Evolutionary conservation across 2,329 filamentous ascomycete genomes (phyloP), one percentile per base, ranked within the genome.

Genomic region (Microcyclosporella mali): DNA sequence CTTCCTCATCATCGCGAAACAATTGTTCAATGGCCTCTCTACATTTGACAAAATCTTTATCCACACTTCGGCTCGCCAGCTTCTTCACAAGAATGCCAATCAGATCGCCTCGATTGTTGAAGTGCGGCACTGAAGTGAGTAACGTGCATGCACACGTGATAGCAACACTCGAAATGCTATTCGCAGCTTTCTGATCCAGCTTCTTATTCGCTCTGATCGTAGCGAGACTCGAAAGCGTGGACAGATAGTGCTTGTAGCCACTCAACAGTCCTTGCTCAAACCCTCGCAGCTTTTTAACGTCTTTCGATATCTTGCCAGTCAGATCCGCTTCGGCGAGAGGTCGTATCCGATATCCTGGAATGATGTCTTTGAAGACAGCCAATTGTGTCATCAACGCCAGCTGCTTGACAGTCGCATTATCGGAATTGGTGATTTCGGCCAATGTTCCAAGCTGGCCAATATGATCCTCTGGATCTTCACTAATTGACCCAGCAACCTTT

Each of bases 321-420:
- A 83, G 74, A 33, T 83, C 80, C 25, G 88, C 84, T 47, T 94
- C 87, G 1, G 77, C 73, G 3, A 88, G 70, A 1, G 88, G 85
- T 14, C 92, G 82, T 70, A 98, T 97, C 47, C 92, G 78, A 64
- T 98, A 98, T 16, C 92, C 92, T 0, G 92, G 92, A 46, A 98
- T 97, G 35, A 95, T 78, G 66, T 97, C 92, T 64, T 90, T 95
- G 73, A 90, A 98, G 10, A 97, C 81, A 0, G 89, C 79, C 62
- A 92, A 76, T 66, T 95, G 89, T 16, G 92, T 88, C 36, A 83
- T 85, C 51, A 98, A 70, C 6, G 85, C 82, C 47, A 98, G 74
- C 66, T 94, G 95, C 69, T 86, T 83, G 40, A 98, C 82, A 2
- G 84, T 81, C 11, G 77, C 65, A 49, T 89, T 81, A 11, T 73